Evolutionary conservation across 129 eudicot species (phyloP), one percentile per base, ranked within the genome.

Genomic region (Arctium lappa): DNA sequence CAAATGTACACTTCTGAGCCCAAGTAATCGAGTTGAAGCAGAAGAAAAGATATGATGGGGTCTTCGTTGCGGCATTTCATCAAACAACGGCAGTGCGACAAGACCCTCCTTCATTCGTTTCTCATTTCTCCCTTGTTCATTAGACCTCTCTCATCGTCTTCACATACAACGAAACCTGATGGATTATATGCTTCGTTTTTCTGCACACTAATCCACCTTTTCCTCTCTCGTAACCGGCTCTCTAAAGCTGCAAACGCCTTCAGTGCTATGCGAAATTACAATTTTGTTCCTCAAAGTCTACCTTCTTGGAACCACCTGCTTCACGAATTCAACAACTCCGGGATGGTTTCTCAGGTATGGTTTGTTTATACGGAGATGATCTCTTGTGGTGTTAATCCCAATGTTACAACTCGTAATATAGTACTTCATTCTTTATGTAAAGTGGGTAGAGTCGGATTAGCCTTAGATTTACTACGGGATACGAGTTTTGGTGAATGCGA

Each of bases 131-230:
- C 78, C n/a, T n/a, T 30, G 32, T 69, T 71, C 42, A 46, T 32
- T 7, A 72, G 65, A 77, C 39, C 74, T 38, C 16, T 85, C 3
- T 90, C 86, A 30, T 46, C 82, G 11, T 83, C 90, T 0, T 48
- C 87, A 36, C 36, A 38, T 86, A 56, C 31, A 84, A 16, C 70
- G 11, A 83, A 63, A 63, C 82, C 72, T 10, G 3, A 39, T 32
- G 83, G 53, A 30, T 74, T 83, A 79, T 86, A 88, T 79, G 79
- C 97, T 27, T 87, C 94, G 1, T 84, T 94, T 77, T 91, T 90
- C 93, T 91, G 94, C 88, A 88, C 97, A 4, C 87, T 91, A 53
- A 89, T 94, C 87, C 94, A 90, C 77, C 94, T 94, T 44, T 91
- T 87, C 70, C 90, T 94, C 46, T 88, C 93, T n/a, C 84, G 82